A percentile compares a stretch with the other conserved stretches of the same genome.
Conservation (phyloP, 352 stramenopile genomes). For the Pythium dissotocum region DNA sequence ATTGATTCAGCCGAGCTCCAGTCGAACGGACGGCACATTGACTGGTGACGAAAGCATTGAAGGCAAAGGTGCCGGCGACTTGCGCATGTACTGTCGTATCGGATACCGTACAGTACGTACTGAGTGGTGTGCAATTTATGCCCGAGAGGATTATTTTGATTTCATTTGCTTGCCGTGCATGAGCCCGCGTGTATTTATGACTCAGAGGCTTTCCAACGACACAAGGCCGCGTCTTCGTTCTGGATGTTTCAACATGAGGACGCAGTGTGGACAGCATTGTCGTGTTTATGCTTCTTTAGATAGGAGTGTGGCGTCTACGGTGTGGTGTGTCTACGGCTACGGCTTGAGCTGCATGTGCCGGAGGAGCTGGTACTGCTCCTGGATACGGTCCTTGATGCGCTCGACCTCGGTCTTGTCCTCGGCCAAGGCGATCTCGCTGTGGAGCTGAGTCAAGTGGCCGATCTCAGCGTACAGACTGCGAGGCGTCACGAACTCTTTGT, state of each 20-base stretch:
- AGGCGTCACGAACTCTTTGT: conserved; percentile 11
- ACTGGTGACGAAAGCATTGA: too few species aligned
- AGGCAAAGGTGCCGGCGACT: too few species aligned
- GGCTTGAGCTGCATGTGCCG: conserved; percentile 24
- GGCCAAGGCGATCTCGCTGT: conserved; percentile 17
- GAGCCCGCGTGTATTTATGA: background rate
- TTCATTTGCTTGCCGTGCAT: background rate
- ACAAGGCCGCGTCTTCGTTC: background rate
- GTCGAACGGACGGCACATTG: too few species aligned
- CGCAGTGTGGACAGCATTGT: background rate
- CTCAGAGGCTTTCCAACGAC: background rate
- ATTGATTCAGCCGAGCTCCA: too few species aligned
- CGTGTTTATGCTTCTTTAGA: conserved; percentile 1
- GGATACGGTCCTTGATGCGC: conserved; percentile 23
- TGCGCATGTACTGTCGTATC: too few species aligned
- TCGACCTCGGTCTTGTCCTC: conserved; percentile 18
- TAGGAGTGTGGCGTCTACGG: background rate
- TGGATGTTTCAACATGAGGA: too few species aligned
- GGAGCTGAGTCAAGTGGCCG: conserved; percentile 19
- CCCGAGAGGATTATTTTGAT: background rate
- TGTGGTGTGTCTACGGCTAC: too few species aligned
- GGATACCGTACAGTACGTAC: too few species aligned
- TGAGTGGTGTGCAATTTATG: too few species aligned
- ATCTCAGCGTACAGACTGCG: conserved; percentile 27
- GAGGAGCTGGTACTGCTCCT: conserved; percentile 31